Evolutionary conservation across 2,329 filamentous ascomycete genomes (phyloP).

Genomic region (Didymella lethalis): DNA sequence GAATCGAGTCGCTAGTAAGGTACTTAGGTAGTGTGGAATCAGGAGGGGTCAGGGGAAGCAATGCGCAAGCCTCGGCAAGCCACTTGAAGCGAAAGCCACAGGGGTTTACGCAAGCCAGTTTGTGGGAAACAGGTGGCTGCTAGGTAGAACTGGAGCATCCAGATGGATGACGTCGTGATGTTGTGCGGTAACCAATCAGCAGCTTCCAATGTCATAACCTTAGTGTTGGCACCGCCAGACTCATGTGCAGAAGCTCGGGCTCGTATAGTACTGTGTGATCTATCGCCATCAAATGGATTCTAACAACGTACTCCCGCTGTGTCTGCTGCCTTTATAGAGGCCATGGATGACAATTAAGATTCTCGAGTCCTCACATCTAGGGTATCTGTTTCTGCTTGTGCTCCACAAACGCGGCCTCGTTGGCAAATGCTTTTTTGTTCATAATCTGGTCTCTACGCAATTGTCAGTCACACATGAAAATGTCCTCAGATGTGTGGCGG

Average conservation of each 20-base stretch:
- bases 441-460: slow-evolving; percentile 27
- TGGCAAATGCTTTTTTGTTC: slow-evolving; percentile 35
- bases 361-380: neutral
- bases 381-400: slow-evolving; percentile 24
- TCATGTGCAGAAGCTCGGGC: neutral
- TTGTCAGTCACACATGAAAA: slow-evolving; percentile 8
- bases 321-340: neutral
- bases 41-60: neutral
- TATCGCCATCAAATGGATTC: neutral
- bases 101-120: neutral
- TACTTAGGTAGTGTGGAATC: neutral
- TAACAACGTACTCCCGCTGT: neutral
- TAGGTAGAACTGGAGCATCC: neutral
- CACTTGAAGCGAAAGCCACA: neutral
- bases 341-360: too few species aligned
- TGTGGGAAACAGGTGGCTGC: slow-evolving; percentile 4
- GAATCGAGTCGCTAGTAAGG: neutral
- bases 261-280: neutral
- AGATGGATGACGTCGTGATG: slow-evolving; percentile 22
- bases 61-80: neutral
- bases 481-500: neutral
- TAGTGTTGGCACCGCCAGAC: neutral
- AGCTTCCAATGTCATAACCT: neutral
- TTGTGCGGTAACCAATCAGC: slow-evolving; percentile 6
- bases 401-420: slow-evolving; percentile 34